These are phyloP conservation scores for Furcasterigmium sp. DNA, from an alignment of 2,329 filamentous ascomycete species.

Conservation along the genomic window DNA sequence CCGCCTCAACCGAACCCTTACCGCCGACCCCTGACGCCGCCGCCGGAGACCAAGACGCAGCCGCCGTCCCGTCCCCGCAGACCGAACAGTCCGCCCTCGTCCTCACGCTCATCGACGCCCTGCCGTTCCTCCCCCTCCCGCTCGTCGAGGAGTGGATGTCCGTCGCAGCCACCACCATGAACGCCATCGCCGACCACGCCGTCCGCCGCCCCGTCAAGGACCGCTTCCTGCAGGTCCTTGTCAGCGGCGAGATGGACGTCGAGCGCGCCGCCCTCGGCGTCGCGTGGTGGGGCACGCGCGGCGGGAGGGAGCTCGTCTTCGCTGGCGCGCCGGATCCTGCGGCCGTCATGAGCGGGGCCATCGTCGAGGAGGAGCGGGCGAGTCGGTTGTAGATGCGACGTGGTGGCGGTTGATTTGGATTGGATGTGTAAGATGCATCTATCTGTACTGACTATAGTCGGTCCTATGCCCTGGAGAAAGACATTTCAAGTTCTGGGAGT, in stretches of 20 bases:
- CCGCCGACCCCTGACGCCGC: slow-evolving; percentile 31
- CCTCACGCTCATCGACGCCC: slow-evolving; percentile 71
- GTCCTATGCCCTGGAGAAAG: too few relatives aligned
- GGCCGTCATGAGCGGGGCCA: slow-evolving; percentile 51
- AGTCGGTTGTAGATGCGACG: slow-evolving; percentile 35
- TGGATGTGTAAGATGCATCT: background rate
- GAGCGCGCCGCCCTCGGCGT: slow-evolving; percentile 75
- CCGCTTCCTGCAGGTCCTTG: slow-evolving; percentile 74
- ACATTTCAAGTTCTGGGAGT: too few relatives aligned
- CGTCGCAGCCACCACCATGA: slow-evolving; percentile 62
- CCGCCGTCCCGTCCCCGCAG: slow-evolving; percentile 27
- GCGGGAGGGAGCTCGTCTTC: slow-evolving; percentile 47
- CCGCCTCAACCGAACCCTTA: slow-evolving; percentile 38
- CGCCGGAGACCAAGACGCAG: background rate
- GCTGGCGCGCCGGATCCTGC: slow-evolving; percentile 17
- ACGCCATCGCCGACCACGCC: slow-evolving; percentile 52
- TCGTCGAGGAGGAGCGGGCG: slow-evolving; percentile 25
- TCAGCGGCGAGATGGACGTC: slow-evolving; percentile 82
- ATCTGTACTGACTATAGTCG: too few relatives aligned
- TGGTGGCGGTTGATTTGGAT: background rate
- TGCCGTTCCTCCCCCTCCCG: slow-evolving; percentile 66
- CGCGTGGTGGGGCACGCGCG: slow-evolving; percentile 72
- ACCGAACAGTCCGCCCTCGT: slow-evolving; percentile 77
- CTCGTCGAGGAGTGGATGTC: slow-evolving; percentile 79
- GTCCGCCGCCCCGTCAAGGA: slow-evolving; percentile 63